Base-by-base conservation (phyloP, 495 filamentous ascomycete species). In the Barbatosphaeria neglecta region DNA sequence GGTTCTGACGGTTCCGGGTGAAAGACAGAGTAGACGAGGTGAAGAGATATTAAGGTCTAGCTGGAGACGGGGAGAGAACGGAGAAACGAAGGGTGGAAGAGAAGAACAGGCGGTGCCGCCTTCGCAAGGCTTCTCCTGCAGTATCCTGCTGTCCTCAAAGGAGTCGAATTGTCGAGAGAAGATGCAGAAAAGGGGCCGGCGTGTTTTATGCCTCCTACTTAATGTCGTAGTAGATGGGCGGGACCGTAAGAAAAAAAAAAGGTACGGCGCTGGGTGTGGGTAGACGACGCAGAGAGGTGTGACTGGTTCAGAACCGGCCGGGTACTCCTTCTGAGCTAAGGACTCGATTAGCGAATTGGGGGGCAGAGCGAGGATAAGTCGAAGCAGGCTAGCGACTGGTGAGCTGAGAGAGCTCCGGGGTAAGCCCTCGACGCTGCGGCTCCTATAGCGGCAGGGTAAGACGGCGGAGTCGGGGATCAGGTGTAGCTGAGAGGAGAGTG, bases 71-170 rank as follows among this genome's bases (percentile, higher is more conserved):
- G 41, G 45, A 46, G 35, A 31, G 35, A 46, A 1, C 15, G 13
- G 16, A 35, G 9, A 35, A 35, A 35, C 58, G 53, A 63, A 66
- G 53, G 25, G 47, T 41, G 69, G 69, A 59, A 62, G 66, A 60
- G 68, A 69, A 66, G 46, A 43, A 66, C 51, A 59, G 50, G 47
- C 41, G 52, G 42, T 56, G 58, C 52, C 56, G 50, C 52, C 51
- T 64, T 61, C 68, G 64, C 62, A 74, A 63, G 63, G 60, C 83
- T 88, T n/a, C n/a, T n/a, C 82, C 86, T 87, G 86, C 85, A 90
- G 86, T 78, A 75, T 65, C 85, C 84, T 78, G 86, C 86, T 89
- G 85, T 83, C 84, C 86, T 90, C 81, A 83, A 84, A 84, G 81
- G 78, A 84, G 78, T 63, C 39, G 39, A 23, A 13, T 22, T 22